Conservation (phyloP, 495 filamentous ascomycete species). For the Staphylotrichum longicolle region DNA sequence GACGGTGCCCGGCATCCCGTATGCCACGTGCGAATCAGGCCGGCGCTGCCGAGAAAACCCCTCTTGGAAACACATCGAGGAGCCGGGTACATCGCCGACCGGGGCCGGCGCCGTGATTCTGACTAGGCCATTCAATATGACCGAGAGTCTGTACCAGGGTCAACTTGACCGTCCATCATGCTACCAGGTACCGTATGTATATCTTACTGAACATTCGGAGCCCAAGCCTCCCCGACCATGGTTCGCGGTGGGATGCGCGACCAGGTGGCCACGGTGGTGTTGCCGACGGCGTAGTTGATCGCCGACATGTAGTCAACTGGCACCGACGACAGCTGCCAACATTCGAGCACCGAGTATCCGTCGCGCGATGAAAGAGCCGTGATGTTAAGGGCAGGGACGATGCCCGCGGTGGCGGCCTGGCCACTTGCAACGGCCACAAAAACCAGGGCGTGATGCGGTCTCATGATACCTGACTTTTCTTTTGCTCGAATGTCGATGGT, state of each 20-base stretch:
- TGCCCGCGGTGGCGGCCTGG: no score
- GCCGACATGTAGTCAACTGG: slow-evolving; percentile 31
- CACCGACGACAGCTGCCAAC: slow-evolving; percentile 29
- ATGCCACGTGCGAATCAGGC: slow-evolving; percentile 25
- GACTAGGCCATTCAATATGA: slow-evolving; percentile 33
- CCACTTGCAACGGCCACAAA: neutral
- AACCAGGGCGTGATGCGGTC: neutral
- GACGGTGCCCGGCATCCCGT: slow-evolving; percentile 30
- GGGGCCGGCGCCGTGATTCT: slow-evolving; percentile 32
- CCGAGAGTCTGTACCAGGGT: slow-evolving; percentile 19
- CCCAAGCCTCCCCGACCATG: slow-evolving; percentile 31
- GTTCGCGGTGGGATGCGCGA: slow-evolving; percentile 31
- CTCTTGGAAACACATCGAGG: neutral
- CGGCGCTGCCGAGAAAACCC: neutral
- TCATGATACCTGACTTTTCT: neutral
- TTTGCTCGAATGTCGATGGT: no score
- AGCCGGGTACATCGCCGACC: neutral
- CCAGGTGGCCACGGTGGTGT: slow-evolving; percentile 29
- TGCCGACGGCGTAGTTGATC: slow-evolving; percentile 31
- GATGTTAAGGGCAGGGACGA: slow-evolving; percentile 23
- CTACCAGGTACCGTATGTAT: neutral
- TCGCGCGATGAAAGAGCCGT: slow-evolving; percentile 30
- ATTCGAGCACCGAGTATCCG: slow-evolving; percentile 33
- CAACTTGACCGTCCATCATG: neutral
- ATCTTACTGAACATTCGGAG: slow-evolving; percentile 30